These are phyloP conservation scores for Trichoderma sp. DNA, from an alignment of 2,329 filamentous ascomycete genomes.

Conservation along the genomic window DNA sequence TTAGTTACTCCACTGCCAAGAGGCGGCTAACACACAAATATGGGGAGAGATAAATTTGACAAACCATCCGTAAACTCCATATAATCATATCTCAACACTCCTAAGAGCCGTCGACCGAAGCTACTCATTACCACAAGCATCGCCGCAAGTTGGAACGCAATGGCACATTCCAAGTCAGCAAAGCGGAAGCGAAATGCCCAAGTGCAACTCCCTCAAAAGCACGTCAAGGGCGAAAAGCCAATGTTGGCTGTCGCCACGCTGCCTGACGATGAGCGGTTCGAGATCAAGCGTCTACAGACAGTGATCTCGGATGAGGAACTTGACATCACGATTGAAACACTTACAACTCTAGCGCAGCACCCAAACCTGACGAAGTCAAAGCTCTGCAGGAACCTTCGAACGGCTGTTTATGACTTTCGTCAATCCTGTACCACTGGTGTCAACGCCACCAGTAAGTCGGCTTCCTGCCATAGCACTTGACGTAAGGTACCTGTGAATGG, in stretches of 20 bases:
- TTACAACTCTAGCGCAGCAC: conserved; percentile 59
- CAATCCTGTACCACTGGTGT: conserved; percentile 69
- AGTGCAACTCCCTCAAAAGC: conserved; percentile 43
- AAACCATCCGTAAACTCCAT: no score
- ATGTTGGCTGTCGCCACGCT: conserved; percentile 37
- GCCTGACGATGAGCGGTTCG: conserved; percentile 43
- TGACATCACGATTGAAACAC: conserved; percentile 67
- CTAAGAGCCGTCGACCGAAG: neutral
- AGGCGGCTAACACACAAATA: neutral
- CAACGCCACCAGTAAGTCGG: conserved; percentile 54
- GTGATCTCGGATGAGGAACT: conserved; percentile 66
- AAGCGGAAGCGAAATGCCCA: conserved; percentile 51
- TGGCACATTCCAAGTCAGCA: conserved; percentile 50
- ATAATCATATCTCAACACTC: neutral
- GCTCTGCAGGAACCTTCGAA: conserved; percentile 65
- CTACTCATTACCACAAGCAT: neutral
- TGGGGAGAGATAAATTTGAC: no score
- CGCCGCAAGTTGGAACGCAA: conserved; percentile 30
- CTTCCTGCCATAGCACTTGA: neutral
- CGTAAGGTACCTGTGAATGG: neutral
- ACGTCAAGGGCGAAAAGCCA: conserved; percentile 46
- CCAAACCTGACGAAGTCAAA: conserved; percentile 69
- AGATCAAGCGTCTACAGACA: conserved; percentile 55
- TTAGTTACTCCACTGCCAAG: neutral
- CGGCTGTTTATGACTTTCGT: conserved; percentile 69